These are phyloP conservation scores for Fusarium dlaminii DNA, from an alignment of 2,329 filamentous ascomycete genomes.

Conservation along the genomic window DNA sequence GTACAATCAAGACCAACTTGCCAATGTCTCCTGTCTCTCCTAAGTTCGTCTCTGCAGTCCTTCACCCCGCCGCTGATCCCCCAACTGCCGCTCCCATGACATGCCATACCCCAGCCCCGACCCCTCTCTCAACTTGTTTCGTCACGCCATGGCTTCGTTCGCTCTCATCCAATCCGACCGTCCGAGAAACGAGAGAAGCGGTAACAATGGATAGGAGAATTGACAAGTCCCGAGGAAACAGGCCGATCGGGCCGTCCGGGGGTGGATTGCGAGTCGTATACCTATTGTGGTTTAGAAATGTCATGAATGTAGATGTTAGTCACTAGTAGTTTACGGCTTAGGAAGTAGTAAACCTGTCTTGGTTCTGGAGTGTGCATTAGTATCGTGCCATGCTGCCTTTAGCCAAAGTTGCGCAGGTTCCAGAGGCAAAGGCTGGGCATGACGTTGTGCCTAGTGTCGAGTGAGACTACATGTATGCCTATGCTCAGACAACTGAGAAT, in stretches of 20 bases:
- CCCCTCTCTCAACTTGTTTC: background rate
- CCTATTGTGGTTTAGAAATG: background rate
- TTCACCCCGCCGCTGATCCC: constrained; percentile 13
- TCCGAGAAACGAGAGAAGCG: background rate
- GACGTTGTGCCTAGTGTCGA: background rate
- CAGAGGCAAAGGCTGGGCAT: background rate
- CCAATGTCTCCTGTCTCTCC: background rate
- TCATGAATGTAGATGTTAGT: background rate
- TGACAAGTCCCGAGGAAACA: constrained; percentile 1
- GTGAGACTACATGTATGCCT: background rate
- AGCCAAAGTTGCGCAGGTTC: background rate
- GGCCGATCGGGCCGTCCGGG: constrained; percentile 1
- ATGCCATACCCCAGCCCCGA: constrained; percentile 10
- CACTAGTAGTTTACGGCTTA: background rate
- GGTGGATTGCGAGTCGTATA: background rate
- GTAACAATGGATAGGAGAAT: background rate
- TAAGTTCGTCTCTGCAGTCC: background rate
- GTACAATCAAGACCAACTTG: background rate
- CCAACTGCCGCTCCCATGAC: constrained; percentile 13
- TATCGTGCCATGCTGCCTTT: background rate
- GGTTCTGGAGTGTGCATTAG: background rate
- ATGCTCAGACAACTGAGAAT: background rate
- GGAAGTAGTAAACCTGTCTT: background rate
- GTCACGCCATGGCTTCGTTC: constrained; percentile 3
- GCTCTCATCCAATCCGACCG: background rate